Conservation (phyloP, 2,329 filamentous ascomycete genomes). For the Zasmidium cellare region DNA sequence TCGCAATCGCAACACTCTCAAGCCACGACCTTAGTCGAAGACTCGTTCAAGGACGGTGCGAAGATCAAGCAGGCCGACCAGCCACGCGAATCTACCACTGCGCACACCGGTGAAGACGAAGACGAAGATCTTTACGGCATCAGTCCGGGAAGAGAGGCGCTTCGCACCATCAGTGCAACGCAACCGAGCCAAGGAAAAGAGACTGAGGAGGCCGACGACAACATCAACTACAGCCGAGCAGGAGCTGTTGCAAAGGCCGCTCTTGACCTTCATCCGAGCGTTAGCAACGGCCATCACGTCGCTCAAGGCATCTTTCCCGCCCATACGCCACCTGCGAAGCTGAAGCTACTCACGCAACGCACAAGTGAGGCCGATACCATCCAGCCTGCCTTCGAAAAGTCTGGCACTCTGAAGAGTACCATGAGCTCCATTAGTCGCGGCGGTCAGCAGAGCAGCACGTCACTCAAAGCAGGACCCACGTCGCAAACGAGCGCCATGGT, state of each 20-base stretch:
- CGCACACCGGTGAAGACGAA: too few relatives aligned
- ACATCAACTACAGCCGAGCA: neutral
- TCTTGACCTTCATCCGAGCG: neutral
- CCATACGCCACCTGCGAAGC: neutral
- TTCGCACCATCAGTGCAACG: neutral
- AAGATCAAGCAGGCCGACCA: neutral
- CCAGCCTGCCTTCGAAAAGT: neutral
- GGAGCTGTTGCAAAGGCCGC: neutral
- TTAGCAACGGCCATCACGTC: too few relatives aligned
- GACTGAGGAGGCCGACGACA: neutral
- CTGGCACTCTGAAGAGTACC: neutral
- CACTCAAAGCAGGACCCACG: neutral
- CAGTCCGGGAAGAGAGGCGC: constrained; percentile 11
- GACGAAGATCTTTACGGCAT: constrained; percentile 20
- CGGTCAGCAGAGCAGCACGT: neutral
- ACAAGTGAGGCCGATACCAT: neutral
- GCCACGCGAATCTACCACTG: neutral
- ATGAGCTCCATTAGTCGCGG: neutral
- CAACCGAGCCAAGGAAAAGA: neutral
- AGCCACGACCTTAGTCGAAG: neutral
- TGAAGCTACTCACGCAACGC: neutral
- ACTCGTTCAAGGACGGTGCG: neutral
- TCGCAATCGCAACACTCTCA: neutral
- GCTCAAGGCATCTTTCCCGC: too few relatives aligned
- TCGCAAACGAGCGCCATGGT: constrained; percentile 10